Evolutionary conservation across 2,329 filamentous ascomycete species (phyloP).

Genomic region (Periconia sp.): DNA sequence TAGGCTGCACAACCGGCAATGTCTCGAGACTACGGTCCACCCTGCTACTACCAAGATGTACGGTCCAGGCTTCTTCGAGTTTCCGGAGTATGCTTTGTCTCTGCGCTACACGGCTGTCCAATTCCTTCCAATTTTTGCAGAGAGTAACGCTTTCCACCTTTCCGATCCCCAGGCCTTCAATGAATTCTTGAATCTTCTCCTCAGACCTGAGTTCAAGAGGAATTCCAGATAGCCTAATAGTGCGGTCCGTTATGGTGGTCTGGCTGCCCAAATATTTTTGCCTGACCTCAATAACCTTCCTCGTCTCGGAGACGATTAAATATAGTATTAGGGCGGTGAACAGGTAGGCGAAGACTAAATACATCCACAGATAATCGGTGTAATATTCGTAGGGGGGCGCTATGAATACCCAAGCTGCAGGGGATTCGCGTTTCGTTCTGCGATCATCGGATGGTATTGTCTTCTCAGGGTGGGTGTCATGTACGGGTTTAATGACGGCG

Average conservation of each 20-base stretch:
- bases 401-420: constrained; percentile 22
- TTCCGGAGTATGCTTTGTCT: constrained; percentile 67
- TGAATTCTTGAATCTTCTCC: constrained; percentile 77
- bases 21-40: constrained; percentile 52
- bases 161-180: constrained; percentile 86
- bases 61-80: constrained; percentile 82
- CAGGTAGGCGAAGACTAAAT: constrained; percentile 90
- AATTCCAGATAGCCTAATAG: constrained; percentile 87
- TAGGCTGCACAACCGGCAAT: constrained; percentile 54
- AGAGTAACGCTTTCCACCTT: constrained; percentile 85
- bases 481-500: constrained; percentile 81
- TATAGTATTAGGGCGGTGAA: constrained; percentile 83
- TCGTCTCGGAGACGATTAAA: constrained; percentile 79
- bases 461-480: constrained; percentile 61
- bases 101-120: constrained; percentile 73
- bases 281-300: constrained; percentile 78
- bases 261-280: constrained; percentile 93
- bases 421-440: constrained; percentile 14
- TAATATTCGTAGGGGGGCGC: constrained; percentile 42
- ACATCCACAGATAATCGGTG: constrained; percentile 80
- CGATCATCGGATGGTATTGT: constrained; percentile 18
- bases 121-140: constrained; percentile 80
- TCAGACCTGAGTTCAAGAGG: constrained; percentile 78
- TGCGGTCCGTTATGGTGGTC: constrained; percentile 93
- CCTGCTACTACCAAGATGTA: constrained; percentile 64